Evolutionary conservation across 1,139 yeast species (phyloP).

Genomic region (Pichia sp.): DNA sequence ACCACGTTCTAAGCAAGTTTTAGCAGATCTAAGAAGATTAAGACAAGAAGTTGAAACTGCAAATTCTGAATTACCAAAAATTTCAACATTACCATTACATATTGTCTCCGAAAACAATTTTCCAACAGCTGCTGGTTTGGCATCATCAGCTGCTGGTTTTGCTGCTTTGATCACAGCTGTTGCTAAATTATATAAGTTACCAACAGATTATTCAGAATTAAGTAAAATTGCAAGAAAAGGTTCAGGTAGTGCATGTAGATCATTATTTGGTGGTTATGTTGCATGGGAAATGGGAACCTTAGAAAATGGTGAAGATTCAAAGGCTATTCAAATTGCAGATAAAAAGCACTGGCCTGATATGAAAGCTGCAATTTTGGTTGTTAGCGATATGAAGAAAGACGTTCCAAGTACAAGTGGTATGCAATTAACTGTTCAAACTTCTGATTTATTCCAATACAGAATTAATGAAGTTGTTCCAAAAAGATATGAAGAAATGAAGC

Average conservation of each 20-base stretch:
- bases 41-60: conserved; percentile 49
- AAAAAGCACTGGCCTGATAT: conserved; percentile 83
- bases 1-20: conserved; percentile 73
- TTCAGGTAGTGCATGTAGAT: conserved; percentile 96
- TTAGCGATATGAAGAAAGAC: conserved; percentile 87
- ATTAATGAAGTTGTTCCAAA: conserved; percentile 74
- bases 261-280: conserved; percentile 93
- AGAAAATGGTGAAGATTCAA: conserved; percentile 77
- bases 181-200: conserved; percentile 74
- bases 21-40: conserved; percentile 63
- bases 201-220: conserved; percentile 73
- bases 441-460: conserved; percentile 77
- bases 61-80: conserved; percentile 48
- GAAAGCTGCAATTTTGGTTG: conserved; percentile 89
- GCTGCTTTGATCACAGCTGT: conserved; percentile 90
- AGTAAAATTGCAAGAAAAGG: conserved; percentile 96
- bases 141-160: conserved; percentile 97
- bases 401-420: conserved; percentile 93
- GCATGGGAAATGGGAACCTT: conserved; percentile 96
- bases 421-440: conserved; percentile 89
- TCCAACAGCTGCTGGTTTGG: conserved; percentile 98
- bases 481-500: conserved; percentile 76
- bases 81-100: conserved; percentile 62
- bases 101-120: conserved; percentile 92
- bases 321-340: conserved; percentile 88